Conservation (phyloP, 257 asterid genomes). For the Capsicum baccatum region DNA sequence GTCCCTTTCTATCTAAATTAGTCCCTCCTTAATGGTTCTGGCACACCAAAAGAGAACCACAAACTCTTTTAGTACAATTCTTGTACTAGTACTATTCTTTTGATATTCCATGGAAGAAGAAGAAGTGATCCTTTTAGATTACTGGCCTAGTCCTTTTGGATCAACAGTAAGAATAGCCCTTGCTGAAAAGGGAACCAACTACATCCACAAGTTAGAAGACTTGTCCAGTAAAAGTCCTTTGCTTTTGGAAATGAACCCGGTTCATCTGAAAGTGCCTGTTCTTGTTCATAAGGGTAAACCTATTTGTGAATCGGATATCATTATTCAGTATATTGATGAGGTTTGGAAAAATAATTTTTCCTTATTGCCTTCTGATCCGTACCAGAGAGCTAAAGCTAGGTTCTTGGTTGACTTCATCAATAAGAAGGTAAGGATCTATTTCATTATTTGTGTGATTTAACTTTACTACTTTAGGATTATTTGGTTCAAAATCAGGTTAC, state of each 20-base stretch:
- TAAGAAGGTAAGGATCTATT: constrained; percentile 27
- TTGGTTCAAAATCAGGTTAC: too few species aligned
- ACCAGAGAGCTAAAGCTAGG: constrained; percentile 27
- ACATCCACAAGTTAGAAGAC: constrained; percentile 21
- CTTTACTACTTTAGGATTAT: not conserved
- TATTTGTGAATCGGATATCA: constrained; percentile 39
- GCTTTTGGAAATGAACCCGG: constrained; percentile 38
- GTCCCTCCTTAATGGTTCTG: too few species aligned
- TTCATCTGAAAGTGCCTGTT: constrained; percentile 35
- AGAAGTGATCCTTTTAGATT: constrained; percentile 34
- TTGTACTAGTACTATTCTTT: not conserved
- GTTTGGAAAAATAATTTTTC: constrained; percentile 29
- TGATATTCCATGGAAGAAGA: constrained; percentile 7
- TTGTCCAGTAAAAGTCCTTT: constrained; percentile 28
- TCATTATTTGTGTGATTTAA: not conserved
- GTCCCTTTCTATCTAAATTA: too few species aligned
- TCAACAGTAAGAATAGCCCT: constrained; percentile 30
- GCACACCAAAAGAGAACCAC: too few species aligned
- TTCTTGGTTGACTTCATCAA: constrained; percentile 44
- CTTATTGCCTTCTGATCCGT: constrained; percentile 30
- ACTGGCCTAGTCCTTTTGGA: constrained; percentile 17
- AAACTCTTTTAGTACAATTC: not conserved
- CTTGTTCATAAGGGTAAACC: constrained; percentile 37
- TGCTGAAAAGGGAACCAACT: constrained; percentile 28
- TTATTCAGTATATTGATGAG: constrained; percentile 38